A percentile compares a stretch with the other conserved stretches of the same genome.
phyloP scores from a whole-genome alignment of 208 protist genomes.

The Lotmaria passim region DNA sequence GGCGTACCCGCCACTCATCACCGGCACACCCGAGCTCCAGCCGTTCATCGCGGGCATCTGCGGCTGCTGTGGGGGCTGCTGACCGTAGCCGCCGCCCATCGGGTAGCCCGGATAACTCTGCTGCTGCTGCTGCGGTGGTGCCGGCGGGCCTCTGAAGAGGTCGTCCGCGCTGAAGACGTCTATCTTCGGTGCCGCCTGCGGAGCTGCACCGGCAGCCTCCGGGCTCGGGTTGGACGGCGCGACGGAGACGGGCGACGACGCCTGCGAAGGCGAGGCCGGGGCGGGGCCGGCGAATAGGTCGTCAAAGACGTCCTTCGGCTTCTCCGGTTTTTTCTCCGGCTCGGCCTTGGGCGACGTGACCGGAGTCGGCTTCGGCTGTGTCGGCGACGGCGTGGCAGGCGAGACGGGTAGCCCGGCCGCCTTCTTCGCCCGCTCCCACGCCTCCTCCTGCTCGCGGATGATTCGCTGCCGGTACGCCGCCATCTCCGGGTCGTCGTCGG shows the following conservation, averaged over 20 bases:
- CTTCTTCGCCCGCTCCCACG: conserved; percentile 54
- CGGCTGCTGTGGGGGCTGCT: conserved; percentile 21
- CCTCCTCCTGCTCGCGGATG: conserved; percentile 79
- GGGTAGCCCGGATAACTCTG: conserved; percentile 13
- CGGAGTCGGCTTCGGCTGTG: conserved; percentile 11
- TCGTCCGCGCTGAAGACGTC: conserved; percentile 60
- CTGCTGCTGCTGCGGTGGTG: conserved; percentile 33
- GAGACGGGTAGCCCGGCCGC: conserved; percentile 20
- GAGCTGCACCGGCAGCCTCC: conserved; percentile 4
- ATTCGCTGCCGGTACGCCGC: conserved; percentile 54
- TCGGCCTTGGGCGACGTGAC: background rate
- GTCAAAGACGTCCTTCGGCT: conserved; percentile 72
- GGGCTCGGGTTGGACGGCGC: conserved; percentile 27
- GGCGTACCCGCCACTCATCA: conserved; percentile 13
- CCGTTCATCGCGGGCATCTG: conserved; percentile 13
- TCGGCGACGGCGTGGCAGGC: background rate
- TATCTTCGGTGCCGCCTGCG: conserved; percentile 28
- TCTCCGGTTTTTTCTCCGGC: conserved; percentile 16
- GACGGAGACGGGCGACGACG: background rate
- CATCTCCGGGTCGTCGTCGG: conserved; percentile 62
- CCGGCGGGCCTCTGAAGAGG: conserved; percentile 45
- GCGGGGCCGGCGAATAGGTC: conserved; percentile 70
- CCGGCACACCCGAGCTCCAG: conserved; percentile 30
- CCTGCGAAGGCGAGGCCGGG: conserved; percentile 20
- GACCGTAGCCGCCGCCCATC: conserved; percentile 21